Base-by-base conservation (phyloP, 1,284 basidiomycete genomes). In the Flammula alnicola region DNA sequence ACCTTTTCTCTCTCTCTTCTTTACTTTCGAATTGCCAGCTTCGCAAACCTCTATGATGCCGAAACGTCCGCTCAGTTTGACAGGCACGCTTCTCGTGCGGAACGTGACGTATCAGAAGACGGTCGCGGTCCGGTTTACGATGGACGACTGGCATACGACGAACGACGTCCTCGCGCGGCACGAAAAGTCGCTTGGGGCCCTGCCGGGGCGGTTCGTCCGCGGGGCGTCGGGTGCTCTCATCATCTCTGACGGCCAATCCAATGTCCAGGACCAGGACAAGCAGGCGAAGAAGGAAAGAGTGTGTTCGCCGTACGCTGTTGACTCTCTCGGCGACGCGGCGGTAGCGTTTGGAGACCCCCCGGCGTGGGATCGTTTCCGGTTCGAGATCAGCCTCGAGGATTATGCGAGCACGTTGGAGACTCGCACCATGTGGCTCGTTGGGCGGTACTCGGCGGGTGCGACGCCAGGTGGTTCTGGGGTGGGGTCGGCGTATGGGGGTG, bases 71-170 rank as follows among this genome's bases (percentile, higher is more conserved):
- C 14, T 74, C 63, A 16, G 76, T 74, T 58, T 80, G 66, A 58
- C 54, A 4, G 93, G 91, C n/a, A 80, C 83, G 5, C 73, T 96
- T 38, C 78, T 92, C 43, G 91, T 94, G 29, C 82, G 86, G 60
- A 97, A 97, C 67, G 58, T 95, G 41, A 76, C 91, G 0, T 98
- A 92, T 61, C 85, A 93, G 67, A 98, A 98, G 71, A 80, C 81
- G 56, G 88, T 98, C 44, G 86, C 83, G 1, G 80, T 96, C 0
- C 80, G 95, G 10, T 98, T 96, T 69, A 98, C 95, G 1, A 76
- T 95, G 44, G 95, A 98, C 68, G 84, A 90, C 52, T 98, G 95
- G 95, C 83, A 89, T 58, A 98, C 95, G 1, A 92, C 91, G 1
- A 90, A 85, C 42, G 95, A 98, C 68, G 93, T 97, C 14, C 43